Evolutionary conservation across 1,284 basidiomycete genomes (phyloP).

Genomic region (Ceratobasidium sp.): DNA sequence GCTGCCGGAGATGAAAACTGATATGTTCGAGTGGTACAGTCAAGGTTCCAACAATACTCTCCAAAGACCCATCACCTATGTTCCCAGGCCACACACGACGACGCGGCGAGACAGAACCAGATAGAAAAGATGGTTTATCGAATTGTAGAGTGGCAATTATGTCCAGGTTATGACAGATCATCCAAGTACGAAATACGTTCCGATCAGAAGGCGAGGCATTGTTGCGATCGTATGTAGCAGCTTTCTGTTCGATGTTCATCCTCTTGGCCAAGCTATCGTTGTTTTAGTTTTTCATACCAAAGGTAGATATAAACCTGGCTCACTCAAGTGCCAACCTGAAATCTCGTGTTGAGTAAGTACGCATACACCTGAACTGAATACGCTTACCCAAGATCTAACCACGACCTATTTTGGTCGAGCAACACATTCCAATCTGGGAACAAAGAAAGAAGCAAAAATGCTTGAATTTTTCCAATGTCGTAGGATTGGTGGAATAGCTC

Average conservation of each 20-base stretch:
- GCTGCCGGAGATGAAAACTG: constrained; percentile 19
- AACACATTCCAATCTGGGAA: constrained; percentile 28
- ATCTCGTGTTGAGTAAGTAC: neutral
- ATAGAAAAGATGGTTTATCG: constrained; percentile 18
- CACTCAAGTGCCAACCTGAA: constrained; percentile 31
- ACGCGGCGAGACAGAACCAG: neutral
- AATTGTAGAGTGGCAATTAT: constrained; percentile 19
- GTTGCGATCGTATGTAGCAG: neutral
- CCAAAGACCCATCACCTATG: constrained; percentile 8
- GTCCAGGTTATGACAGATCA: constrained; percentile 35
- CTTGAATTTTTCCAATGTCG: constrained; percentile 17
- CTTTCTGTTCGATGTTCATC: constrained; percentile 13
- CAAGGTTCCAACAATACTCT: constrained; percentile 15
- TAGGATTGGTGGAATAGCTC: constrained; percentile 1
- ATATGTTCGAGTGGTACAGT: constrained; percentile 21
- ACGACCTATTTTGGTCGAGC: constrained; percentile 28
- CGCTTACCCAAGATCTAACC: constrained; percentile 36
- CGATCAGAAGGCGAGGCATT: constrained; percentile 10
- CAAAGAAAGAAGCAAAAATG: constrained; percentile 26
- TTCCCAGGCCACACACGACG: neutral
- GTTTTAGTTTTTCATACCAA: neutral
- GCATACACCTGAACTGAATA: neutral
- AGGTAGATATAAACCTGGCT: neutral
- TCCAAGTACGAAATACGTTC: constrained; percentile 32
- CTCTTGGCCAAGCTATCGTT: constrained; percentile 8